Percentiles rank a stretch among this genome's conserved stretches.
These are phyloP conservation scores for Xylaria castorea DNA, from an alignment of 495 filamentous ascomycete genomes.

Conservation along the genomic window DNA sequence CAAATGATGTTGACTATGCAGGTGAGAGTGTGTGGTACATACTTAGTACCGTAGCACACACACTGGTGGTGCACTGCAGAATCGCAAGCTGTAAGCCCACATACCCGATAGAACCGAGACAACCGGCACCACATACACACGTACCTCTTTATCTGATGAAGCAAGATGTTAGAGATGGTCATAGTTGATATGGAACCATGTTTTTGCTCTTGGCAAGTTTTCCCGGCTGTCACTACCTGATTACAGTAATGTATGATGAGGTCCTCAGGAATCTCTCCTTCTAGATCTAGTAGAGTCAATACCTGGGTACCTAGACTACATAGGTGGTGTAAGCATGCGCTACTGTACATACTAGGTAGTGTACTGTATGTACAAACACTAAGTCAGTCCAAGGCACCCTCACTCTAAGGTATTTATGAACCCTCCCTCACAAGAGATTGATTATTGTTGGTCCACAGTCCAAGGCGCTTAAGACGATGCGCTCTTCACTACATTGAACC, in stretches of 20 bases:
- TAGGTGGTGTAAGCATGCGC: too few relatives aligned
- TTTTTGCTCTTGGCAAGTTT: too few relatives aligned
- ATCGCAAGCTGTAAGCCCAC: neutral
- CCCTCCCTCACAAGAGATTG: neutral
- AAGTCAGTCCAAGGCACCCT: neutral
- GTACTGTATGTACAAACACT: too few relatives aligned
- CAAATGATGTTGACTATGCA: too few relatives aligned
- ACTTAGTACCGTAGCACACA: neutral
- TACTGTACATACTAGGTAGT: too few relatives aligned
- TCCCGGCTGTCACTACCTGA: neutral
- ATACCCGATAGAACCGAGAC: neutral
- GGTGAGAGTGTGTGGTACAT: neutral
- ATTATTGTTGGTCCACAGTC: neutral
- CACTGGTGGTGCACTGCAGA: too few relatives aligned
- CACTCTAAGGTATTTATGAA: neutral
- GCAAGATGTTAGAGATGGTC: neutral
- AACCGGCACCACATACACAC: neutral
- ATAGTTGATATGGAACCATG: too few relatives aligned
- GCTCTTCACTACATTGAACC: too few relatives aligned
- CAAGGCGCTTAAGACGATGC: neutral
- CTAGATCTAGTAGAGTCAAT: too few relatives aligned
- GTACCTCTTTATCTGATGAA: too few relatives aligned
- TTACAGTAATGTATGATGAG: neutral
- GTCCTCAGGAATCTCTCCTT: neutral
- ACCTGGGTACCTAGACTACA: too few relatives aligned